A percentile compares a stretch with the other conserved stretches of the same genome.
Evolutionary conservation across 148 eudicot genomes (phyloP).

Genomic region (Vaccinium vitisidaea): DNA sequence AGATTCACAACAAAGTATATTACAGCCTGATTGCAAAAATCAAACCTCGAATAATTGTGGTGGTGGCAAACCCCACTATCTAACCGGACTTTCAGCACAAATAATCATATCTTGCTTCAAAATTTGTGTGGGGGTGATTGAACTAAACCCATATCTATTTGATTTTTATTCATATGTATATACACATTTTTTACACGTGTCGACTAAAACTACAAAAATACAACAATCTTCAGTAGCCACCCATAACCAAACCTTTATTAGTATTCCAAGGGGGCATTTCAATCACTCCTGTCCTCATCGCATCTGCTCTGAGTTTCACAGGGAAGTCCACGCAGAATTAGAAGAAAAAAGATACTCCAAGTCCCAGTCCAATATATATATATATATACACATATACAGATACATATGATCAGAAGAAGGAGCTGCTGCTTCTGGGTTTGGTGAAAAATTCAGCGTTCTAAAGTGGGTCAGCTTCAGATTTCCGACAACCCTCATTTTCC

Average conservation of each 20-base stretch:
- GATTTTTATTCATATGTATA: background rate
- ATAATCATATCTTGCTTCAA: background rate
- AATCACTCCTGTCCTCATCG: background rate
- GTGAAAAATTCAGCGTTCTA: background rate
- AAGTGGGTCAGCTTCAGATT: conserved; percentile 10
- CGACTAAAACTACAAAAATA: background rate
- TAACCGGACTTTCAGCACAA: no score
- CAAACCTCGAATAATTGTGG: background rate
- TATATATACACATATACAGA: background rate
- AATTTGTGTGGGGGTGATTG: background rate
- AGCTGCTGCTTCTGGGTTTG: background rate
- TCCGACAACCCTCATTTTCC: background rate
- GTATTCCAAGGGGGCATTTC: background rate
- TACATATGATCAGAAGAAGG: background rate
- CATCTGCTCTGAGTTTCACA: background rate
- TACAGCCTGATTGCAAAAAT: no score
- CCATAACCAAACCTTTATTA: background rate
- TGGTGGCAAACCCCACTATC: no score
- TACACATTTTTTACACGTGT: background rate
- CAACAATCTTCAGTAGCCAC: background rate
- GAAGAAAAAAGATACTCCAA: background rate
- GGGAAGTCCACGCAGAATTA: background rate
- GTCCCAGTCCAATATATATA: background rate
- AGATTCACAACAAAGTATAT: background rate
- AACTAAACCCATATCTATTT: background rate